Evolutionary conservation across 257 asterid genomes (phyloP).

Genomic region (Ajuga chamaepitys): DNA sequence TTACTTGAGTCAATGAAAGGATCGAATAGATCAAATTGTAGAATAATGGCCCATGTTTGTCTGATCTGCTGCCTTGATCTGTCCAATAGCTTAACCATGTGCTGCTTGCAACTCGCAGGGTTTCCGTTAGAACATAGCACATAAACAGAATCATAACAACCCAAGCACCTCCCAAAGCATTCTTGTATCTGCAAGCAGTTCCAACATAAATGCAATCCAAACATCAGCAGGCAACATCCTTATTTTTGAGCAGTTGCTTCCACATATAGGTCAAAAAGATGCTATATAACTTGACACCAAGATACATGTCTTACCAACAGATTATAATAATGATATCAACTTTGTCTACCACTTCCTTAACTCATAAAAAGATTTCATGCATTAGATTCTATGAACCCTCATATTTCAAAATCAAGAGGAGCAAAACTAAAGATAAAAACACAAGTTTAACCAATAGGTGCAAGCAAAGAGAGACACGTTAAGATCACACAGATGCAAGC

Average conservation of each 20-base stretch:
- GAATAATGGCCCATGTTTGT: constrained; percentile 41
- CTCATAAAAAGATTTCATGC: neutral
- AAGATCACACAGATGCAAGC: neutral
- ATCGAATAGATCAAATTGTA: constrained; percentile 61
- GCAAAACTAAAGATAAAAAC: neutral
- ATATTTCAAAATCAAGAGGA: neutral
- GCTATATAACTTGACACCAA: too few species aligned
- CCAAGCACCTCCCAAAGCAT: constrained; percentile 90
- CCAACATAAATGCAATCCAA: constrained; percentile 5
- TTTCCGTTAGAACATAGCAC: constrained; percentile 64
- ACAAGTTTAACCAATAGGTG: too few species aligned
- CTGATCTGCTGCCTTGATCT: constrained; percentile 32
- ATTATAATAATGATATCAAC: too few species aligned
- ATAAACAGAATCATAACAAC: constrained; percentile 59
- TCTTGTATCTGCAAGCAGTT: constrained; percentile 56
- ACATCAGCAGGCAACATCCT: neutral
- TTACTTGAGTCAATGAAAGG: constrained; percentile 76
- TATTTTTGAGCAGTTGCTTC: neutral
- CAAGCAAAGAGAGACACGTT: neutral
- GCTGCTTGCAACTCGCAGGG: constrained; percentile 77
- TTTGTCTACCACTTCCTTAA: too few species aligned
- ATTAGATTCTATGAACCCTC: neutral
- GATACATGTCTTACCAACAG: too few species aligned
- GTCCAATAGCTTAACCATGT: constrained; percentile 97
- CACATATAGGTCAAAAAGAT: too few species aligned